Evolutionary conservation across 306 rosid genomes (phyloP), one percentile per base, ranked within the genome.

Genomic region (Prunus mume): DNA sequence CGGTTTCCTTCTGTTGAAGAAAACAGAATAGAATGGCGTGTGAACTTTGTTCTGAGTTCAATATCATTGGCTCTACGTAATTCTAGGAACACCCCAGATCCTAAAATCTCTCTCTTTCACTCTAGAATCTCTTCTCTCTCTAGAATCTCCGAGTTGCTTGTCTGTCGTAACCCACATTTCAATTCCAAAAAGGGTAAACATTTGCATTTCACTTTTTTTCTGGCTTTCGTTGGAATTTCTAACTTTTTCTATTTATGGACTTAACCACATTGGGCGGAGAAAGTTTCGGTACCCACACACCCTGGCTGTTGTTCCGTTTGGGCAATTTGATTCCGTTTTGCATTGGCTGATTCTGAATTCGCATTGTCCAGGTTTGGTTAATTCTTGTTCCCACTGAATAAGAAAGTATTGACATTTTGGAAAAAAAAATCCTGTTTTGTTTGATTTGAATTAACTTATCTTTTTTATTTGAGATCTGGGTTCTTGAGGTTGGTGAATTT

Each of bases 71-170:
- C 76, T 22, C 11, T 9, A 79, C 78, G 83, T 49, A 12, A 61
- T 74, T 82, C 2, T 69, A 65, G 88, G 81, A 19, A 20, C 56
- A 78, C 5, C 69, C 85, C 79, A 73, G 90, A 84, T 80, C 87
- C 89, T 75, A 69, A 80, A 78, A 55, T 67, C 73, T 73, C 84
- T 83, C 80, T 55, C 60, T 19, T 62, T 43, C 67, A 15, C 30
- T 57, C 58, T 5, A 19, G 46, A 18, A 28, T 51, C 28, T 30
- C 28, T 57, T 62, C 24, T 60, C 63, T 68, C 47, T 55, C 73
- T 32, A 20, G 76, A 80, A 79, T 77, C 70, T 84, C 54, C 60
- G 30, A 20, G 45, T 75, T 73, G 76, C 57, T 62, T 67, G 6
- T 60, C 74, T 72, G 72, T 41, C 79, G 76, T 67, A 47, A 68